A percentile compares a stretch with the other conserved stretches of the same genome.
Evolutionary conservation across 2,329 filamentous ascomycete genomes (phyloP).

Genomic region (Colletotrichum sp.): DNA sequence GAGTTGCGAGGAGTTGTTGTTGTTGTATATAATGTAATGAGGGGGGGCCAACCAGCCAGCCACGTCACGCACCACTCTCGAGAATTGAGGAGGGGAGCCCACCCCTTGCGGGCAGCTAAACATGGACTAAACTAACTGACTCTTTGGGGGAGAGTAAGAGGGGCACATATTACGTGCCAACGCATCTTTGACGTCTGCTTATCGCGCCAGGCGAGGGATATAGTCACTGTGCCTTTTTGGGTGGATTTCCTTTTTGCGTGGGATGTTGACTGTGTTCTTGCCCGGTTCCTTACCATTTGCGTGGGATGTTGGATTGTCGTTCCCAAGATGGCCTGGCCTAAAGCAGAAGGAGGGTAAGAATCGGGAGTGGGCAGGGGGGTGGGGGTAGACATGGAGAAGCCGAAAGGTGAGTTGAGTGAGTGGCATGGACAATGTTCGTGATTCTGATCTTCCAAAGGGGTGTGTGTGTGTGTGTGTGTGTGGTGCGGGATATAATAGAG

Average conservation of each 20-base stretch:
- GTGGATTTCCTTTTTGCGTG: too few species aligned
- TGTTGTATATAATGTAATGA: background rate
- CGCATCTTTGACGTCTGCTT: background rate
- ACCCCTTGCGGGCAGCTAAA: background rate
- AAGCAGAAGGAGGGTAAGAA: background rate
- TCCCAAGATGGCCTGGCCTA: background rate
- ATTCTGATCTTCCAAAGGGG: background rate
- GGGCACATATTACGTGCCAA: background rate
- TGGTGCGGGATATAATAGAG: background rate
- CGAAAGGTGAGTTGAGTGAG: background rate
- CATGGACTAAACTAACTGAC: background rate
- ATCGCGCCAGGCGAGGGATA: too few species aligned
- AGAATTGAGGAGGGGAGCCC: background rate
- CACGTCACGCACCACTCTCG: background rate
- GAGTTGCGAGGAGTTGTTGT: background rate
- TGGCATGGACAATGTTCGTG: background rate
- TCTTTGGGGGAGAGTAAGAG: background rate
- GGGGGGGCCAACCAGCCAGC: background rate
- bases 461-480: too few species aligned
- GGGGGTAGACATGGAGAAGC: background rate
- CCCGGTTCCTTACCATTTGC: background rate
- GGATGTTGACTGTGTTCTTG: background rate
- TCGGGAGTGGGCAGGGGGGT: background rate
- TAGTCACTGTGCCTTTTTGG: too few species aligned
- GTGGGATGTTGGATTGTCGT: background rate